Conservation (phyloP, 768 basidiomycete species). For the Boletus reticulatus region DNA sequence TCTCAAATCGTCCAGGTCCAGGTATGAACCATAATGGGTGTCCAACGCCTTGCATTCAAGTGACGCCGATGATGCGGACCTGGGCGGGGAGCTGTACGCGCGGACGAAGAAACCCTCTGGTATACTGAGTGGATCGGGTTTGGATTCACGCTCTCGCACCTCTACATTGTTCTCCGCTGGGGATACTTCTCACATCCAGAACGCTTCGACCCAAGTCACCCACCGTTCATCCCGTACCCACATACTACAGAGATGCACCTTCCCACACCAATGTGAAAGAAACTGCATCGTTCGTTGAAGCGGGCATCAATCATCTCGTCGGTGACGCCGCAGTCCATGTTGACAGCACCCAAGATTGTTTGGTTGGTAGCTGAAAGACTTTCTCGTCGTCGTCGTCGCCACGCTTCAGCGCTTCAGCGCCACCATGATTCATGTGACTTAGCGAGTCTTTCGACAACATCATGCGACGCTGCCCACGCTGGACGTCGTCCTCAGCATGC, state of each 20-base stretch:
- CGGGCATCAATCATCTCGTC: constrained; percentile 37
- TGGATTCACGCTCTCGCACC: constrained; percentile 62
- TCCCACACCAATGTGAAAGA: constrained; percentile 15
- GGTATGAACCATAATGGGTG: too few species aligned
- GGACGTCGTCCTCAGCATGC: too few species aligned
- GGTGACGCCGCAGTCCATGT: constrained; percentile 46
- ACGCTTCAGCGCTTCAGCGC: too few species aligned
- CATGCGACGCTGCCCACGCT: too few species aligned
- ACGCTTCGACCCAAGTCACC: too few species aligned
- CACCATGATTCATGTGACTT: too few species aligned
- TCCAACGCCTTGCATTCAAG: constrained; percentile 20
- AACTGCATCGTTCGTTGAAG: constrained; percentile 24
- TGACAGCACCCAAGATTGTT: too few species aligned
- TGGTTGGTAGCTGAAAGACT: too few species aligned
- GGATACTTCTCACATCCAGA: constrained; percentile 19
- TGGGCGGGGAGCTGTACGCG: constrained; percentile 56
- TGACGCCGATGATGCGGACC: constrained; percentile 53
- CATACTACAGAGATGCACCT: too few species aligned
- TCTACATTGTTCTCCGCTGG: constrained; percentile 45
- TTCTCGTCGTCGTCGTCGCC: too few species aligned
- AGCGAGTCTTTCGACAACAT: too few species aligned
- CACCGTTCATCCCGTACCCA: constrained; percentile 27
- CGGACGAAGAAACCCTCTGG: constrained; percentile 33
- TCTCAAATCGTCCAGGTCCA: constrained; percentile 4
- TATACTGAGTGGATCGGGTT: constrained; percentile 39